Conservation (phyloP, 371 early-diverging fungal genomes). For the Mortierella sp. region DNA sequence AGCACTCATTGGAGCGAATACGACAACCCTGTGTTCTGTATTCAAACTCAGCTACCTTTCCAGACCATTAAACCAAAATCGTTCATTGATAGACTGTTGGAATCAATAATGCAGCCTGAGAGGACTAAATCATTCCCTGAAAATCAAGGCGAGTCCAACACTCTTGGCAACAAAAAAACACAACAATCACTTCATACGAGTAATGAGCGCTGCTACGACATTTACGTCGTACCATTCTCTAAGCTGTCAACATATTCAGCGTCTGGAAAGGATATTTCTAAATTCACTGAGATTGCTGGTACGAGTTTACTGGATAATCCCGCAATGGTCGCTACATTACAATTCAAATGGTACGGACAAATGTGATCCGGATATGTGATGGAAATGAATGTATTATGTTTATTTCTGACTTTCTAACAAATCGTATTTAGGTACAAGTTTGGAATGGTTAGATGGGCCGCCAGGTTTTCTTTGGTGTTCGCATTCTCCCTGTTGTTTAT, state of each 20-base stretch:
- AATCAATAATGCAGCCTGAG: no score
- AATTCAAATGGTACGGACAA: constrained; percentile 37
- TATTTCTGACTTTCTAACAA: constrained; percentile 3
- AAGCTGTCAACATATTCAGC: constrained; percentile 23
- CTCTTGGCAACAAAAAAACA: no score
- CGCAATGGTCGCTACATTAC: constrained; percentile 35
- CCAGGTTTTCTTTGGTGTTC: constrained; percentile 12
- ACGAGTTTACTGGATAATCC: constrained; percentile 39
- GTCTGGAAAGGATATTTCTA: constrained; percentile 4
- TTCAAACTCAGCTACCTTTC: constrained; percentile 31
- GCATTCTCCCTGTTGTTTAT: constrained; percentile 20
- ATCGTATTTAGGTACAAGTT: background rate
- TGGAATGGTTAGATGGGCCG: background rate
- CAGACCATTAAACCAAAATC: no score
- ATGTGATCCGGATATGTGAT: background rate
- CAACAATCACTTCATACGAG: background rate
- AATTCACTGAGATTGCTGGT: constrained; percentile 30
- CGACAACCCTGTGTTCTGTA: constrained; percentile 30
- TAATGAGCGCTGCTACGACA: constrained; percentile 22
- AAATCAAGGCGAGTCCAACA: no score
- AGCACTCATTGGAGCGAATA: constrained; percentile 21
- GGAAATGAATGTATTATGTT: background rate
- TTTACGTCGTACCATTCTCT: constrained; percentile 49
- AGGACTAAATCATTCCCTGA: no score
- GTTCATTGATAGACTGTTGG: no score